Conservation (phyloP, 2,329 filamentous ascomycete genomes). For the Aspergillus hiratsukae region DNA sequence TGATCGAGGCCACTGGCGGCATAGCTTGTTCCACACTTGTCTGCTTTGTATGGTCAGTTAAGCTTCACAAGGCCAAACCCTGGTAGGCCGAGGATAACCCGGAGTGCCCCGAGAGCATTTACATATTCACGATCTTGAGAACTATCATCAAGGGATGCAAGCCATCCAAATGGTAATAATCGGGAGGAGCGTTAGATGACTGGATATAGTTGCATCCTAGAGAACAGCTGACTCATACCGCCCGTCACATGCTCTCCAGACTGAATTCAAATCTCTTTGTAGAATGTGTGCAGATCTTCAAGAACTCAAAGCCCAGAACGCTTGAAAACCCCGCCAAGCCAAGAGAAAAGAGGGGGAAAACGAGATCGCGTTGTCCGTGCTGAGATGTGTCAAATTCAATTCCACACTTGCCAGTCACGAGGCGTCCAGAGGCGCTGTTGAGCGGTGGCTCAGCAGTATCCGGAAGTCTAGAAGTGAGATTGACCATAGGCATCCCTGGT, state of each 20-base stretch:
- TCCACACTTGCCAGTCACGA: slow-evolving; percentile 8
- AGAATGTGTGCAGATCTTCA: slow-evolving; percentile 1
- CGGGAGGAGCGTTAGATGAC: not conserved
- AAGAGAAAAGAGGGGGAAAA: slow-evolving; percentile 10
- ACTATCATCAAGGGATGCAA: no score
- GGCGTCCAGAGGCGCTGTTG: not conserved
- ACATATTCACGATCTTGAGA: not conserved
- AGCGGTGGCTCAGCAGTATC: not conserved
- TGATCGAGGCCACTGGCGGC: not conserved
- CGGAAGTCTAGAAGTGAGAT: not conserved
- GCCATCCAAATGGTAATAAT: not conserved
- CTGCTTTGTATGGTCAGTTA: not conserved
- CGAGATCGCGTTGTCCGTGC: slow-evolving; percentile 13
- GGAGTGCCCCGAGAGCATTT: not conserved
- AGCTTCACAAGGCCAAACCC: not conserved
- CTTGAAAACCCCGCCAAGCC: slow-evolving; percentile 8
- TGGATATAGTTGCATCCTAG: slow-evolving; percentile 1
- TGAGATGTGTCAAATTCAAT: slow-evolving; percentile 12
- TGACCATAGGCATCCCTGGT: not conserved
- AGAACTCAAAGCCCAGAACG: slow-evolving; percentile 9
- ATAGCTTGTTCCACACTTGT: not conserved
- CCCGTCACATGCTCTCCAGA: slow-evolving; percentile 3
- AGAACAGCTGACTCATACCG: slow-evolving; percentile 10
- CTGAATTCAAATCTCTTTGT: slow-evolving; percentile 11
- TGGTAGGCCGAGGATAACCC: not conserved